Evolutionary conservation across 768 basidiomycete species (phyloP).

Genomic region (Cystofilobasidium bisporidii): DNA sequence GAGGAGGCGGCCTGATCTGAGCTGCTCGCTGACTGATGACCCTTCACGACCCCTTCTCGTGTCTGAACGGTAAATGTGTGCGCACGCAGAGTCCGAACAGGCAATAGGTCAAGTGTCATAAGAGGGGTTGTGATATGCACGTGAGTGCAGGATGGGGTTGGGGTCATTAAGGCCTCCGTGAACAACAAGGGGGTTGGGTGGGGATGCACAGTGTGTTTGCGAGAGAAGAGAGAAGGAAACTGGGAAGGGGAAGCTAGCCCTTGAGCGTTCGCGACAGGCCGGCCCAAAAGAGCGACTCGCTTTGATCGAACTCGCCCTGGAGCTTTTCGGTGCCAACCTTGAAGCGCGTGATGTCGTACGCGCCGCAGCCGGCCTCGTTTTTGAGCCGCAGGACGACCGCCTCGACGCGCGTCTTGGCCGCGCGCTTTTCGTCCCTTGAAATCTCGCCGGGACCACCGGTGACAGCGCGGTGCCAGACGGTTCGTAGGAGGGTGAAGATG

Average conservation of each 20-base stretch:
- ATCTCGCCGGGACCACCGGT: conserved; percentile 35
- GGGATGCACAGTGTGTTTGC: neutral
- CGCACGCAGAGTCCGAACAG: no score
- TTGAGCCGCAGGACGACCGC: conserved; percentile 36
- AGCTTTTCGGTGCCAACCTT: conserved; percentile 31
- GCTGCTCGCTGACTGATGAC: neutral
- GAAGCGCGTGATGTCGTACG: conserved; percentile 37
- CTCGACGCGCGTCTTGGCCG: conserved; percentile 38
- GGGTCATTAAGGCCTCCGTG: no score
- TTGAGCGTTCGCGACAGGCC: conserved; percentile 35
- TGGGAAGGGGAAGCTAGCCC: neutral
- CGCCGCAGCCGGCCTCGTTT: conserved; percentile 34
- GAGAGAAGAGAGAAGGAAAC: no score
- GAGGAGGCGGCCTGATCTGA: neutral
- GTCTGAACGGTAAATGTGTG: no score
- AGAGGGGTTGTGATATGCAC: no score
- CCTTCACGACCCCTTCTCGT: neutral
- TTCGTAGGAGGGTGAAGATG: conserved; percentile 36
- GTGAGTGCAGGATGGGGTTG: no score
- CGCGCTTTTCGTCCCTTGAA: conserved; percentile 33
- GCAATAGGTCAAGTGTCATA: no score
- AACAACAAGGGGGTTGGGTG: no score
- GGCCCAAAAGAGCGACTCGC: conserved; percentile 39
- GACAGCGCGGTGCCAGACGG: conserved; percentile 38
- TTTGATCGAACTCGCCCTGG: conserved; percentile 38